Conservation (phyloP, 345 rosid species). For the Diplotaxis tenuifolia region DNA sequence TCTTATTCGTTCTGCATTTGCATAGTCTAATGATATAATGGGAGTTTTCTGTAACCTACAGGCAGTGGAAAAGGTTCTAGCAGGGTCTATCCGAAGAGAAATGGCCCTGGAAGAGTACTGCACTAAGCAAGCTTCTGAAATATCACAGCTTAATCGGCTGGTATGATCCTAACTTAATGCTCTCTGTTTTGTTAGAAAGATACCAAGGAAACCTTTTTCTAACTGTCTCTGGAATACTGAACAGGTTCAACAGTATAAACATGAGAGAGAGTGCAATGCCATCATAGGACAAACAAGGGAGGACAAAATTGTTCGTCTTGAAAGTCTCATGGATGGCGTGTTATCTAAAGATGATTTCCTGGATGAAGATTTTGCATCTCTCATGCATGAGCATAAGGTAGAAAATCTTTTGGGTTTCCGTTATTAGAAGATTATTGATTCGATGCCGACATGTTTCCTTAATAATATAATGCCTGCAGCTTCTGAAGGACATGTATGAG, state of each 20-base stretch:
- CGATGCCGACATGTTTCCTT: no score
- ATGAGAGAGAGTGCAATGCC: conserved; percentile 96
- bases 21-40: conserved; percentile 3
- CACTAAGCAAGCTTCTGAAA: conserved; percentile 83
- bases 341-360: conserved; percentile 81
- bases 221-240: conserved; percentile 16
- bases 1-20: conserved; percentile 1
- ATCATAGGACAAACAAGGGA: conserved; percentile 86
- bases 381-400: conserved; percentile 81
- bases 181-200: conserved; percentile 6
- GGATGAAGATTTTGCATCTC: conserved; percentile 79
- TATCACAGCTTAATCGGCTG: conserved; percentile 88
- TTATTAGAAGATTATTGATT: no score
- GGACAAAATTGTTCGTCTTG: conserved; percentile 89
- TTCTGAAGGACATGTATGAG: conserved; percentile 85
- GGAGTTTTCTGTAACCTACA: conserved; percentile 35
- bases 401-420: neutral
- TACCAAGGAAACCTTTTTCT: neutral
- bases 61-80: conserved; percentile 97
- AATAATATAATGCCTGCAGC: conserved; percentile 48
- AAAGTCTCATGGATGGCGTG: conserved; percentile 96
- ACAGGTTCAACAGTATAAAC: conserved; percentile 97
- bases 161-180: conserved; percentile 46
- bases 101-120: conserved; percentile 97
- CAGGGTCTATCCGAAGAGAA: conserved; percentile 96